A percentile compares a stretch with the other conserved stretches of the same genome.
Evolutionary conservation across 2,329 filamentous ascomycete species (phyloP).

Genomic region (Scortechinia acanthostroma): DNA sequence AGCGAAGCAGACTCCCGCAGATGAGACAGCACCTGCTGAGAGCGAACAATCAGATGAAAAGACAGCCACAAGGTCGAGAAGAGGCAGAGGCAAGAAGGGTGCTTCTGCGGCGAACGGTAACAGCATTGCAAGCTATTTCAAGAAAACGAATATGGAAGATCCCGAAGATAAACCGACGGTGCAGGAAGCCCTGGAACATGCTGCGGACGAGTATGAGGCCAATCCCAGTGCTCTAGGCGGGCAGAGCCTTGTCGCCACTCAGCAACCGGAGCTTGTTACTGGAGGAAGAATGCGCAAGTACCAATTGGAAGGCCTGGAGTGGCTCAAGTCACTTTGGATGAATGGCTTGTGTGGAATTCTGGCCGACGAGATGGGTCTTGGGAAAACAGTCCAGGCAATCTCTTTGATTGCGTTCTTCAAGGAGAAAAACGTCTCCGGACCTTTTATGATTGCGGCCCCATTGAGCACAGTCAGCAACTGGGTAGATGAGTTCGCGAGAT

Average conservation of each 20-base stretch:
- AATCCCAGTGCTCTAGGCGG: conserved; percentile 41
- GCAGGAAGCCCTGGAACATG: background rate
- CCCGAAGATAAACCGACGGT: background rate
- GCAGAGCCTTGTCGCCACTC: conserved; percentile 69
- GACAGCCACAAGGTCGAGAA: too few relatives aligned
- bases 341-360: conserved; percentile 88
- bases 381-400: conserved; percentile 78
- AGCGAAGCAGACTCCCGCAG: background rate
- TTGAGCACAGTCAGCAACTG: conserved; percentile 91
- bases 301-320: conserved; percentile 87
- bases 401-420: conserved; percentile 82
- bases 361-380: conserved; percentile 87
- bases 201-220: conserved; percentile 33
- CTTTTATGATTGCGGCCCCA: conserved; percentile 84
- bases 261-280: conserved; percentile 77
- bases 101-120: background rate
- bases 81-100: background rate
- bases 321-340: conserved; percentile 76
- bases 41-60: background rate
- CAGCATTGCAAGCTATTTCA: background rate
- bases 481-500: conserved; percentile 87
- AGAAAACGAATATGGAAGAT: background rate
- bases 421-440: conserved; percentile 74
- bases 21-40: background rate
- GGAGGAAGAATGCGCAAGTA: conserved; percentile 90